Percentiles rank a stretch among this genome's conserved stretches.
phyloP scores from a whole-genome alignment of 768 basidiomycete genomes.

The Tylopilus balloui region DNA sequence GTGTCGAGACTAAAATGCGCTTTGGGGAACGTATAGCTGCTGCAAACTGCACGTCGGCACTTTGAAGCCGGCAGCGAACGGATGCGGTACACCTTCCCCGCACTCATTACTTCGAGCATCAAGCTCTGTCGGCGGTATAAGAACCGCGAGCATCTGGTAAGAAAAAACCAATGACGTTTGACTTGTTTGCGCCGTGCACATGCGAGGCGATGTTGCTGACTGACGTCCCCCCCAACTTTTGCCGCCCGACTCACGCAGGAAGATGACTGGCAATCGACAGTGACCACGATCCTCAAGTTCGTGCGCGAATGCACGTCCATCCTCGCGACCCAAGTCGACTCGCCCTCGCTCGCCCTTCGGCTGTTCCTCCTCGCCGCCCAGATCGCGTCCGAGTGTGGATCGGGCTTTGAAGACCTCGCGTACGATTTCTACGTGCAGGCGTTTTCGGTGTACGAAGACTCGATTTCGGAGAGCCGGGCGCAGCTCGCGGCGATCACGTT shows the following conservation, averaged over 20 bases:
- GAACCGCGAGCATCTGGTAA: slow-evolving; percentile 65
- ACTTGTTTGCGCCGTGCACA: not conserved
- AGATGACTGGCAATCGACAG: slow-evolving; percentile 80
- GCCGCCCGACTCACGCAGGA: slow-evolving; percentile 45
- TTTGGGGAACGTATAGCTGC: slow-evolving; percentile 46
- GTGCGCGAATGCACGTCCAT: slow-evolving; percentile 90
- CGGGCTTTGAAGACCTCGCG: slow-evolving; percentile 91
- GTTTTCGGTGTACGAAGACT: slow-evolving; percentile 97
- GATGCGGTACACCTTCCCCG: slow-evolving; percentile 96
- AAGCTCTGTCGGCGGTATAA: slow-evolving; percentile 92
- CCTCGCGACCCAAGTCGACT: slow-evolving; percentile 89
- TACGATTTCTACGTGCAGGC: slow-evolving; percentile 99
- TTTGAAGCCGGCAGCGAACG: slow-evolving; percentile 91
- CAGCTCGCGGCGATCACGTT: slow-evolving; percentile 97
- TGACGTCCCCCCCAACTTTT: no score
- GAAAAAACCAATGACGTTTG: slow-evolving; percentile 13
- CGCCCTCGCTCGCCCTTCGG: slow-evolving; percentile 86
- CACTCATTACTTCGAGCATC: slow-evolving; percentile 89
- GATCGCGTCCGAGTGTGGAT: slow-evolving; percentile 88
- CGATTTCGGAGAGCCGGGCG: slow-evolving; percentile 90
- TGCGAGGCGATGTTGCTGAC: not conserved
- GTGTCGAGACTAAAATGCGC: not conserved
- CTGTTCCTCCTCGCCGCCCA: slow-evolving; percentile 95
- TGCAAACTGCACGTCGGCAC: slow-evolving; percentile 87
- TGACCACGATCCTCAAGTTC: slow-evolving; percentile 89